Percentiles rank a stretch among this genome's conserved stretches.
Evolutionary conservation across 2,329 filamentous ascomycete species (phyloP).

Genomic region (Phialophora expanda): DNA sequence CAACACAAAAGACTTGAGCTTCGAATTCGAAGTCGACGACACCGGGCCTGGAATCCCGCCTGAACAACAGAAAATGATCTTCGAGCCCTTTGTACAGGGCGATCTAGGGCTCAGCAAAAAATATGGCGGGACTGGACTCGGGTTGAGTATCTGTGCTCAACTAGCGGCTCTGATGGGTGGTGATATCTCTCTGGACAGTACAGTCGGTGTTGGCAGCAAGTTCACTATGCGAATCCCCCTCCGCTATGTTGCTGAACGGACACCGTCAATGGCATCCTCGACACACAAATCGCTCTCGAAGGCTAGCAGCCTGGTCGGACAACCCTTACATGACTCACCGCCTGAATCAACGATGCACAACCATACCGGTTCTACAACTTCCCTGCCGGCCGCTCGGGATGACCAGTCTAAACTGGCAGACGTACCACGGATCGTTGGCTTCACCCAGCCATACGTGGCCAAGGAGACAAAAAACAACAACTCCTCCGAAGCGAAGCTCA

Average conservation of each 20-base stretch:
- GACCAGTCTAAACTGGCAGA: slow-evolving; percentile 32
- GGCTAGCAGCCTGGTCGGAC: slow-evolving; percentile 36
- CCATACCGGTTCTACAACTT: slow-evolving; percentile 28
- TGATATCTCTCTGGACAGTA: slow-evolving; percentile 72
- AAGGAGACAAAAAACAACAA: slow-evolving; percentile 45
- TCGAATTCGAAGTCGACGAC: slow-evolving; percentile 88
- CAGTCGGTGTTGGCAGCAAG: slow-evolving; percentile 73
- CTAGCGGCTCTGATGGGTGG: slow-evolving; percentile 83
- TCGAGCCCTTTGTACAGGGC: slow-evolving; percentile 94
- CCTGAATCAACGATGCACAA: slow-evolving; percentile 17
- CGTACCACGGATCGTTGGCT: slow-evolving; percentile 39
- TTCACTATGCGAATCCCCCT: slow-evolving; percentile 85
- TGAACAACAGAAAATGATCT: slow-evolving; percentile 78
- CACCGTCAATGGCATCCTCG: slow-evolving; percentile 47
- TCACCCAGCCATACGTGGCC: slow-evolving; percentile 44
- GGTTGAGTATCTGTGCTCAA: slow-evolving; percentile 87
- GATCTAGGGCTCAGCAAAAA: slow-evolving; percentile 87
- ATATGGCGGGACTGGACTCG: slow-evolving; percentile 85
- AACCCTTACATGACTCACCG: slow-evolving; percentile 29
- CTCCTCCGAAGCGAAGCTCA: slow-evolving; percentile 65
- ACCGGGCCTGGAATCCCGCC: slow-evolving; percentile 84
- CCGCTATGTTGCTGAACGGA: slow-evolving; percentile 72
- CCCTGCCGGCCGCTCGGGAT: slow-evolving; percentile 24
- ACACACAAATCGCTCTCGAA: slow-evolving; percentile 34
- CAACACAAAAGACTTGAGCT: slow-evolving; percentile 69